Conservation (phyloP, 495 filamentous ascomycete genomes). For the Monascus purpureus region DNA sequence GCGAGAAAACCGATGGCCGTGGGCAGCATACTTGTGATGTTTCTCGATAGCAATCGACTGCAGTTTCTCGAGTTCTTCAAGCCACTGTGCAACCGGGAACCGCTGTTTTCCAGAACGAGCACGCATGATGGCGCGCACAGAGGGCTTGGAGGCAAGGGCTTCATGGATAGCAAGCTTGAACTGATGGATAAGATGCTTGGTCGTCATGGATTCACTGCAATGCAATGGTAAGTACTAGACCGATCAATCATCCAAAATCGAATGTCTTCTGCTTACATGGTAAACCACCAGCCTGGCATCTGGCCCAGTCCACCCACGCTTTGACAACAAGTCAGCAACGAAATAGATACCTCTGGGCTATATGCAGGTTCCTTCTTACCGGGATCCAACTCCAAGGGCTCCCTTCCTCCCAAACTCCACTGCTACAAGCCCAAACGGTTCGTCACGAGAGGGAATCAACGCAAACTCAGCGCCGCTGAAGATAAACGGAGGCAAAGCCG, state of each 20-base stretch:
- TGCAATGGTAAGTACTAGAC: background rate
- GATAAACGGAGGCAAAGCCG: slow-evolving; percentile 50
- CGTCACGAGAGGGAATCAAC: slow-evolving; percentile 56
- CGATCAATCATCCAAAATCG: background rate
- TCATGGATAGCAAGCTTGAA: slow-evolving; percentile 45
- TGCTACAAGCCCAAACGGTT: slow-evolving; percentile 59
- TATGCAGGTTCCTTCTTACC: too few species aligned
- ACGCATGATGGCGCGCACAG: slow-evolving; percentile 44
- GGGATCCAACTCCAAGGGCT: slow-evolving; percentile 50
- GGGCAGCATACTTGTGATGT: background rate
- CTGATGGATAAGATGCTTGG: slow-evolving; percentile 48
- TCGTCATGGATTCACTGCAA: slow-evolving; percentile 36
- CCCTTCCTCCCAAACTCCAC: slow-evolving; percentile 65
- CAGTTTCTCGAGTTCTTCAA: slow-evolving; percentile 36
- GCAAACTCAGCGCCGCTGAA: slow-evolving; percentile 64
- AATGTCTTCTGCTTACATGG: slow-evolving; percentile 22
- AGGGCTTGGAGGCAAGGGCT: slow-evolving; percentile 40
- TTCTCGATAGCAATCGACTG: slow-evolving; percentile 25
- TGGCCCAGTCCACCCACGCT: slow-evolving; percentile 44
- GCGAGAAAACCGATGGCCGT: slow-evolving; percentile 10
- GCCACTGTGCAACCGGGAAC: slow-evolving; percentile 49
- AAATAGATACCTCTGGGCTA: too few species aligned
- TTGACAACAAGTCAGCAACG: background rate
- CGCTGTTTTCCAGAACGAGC: slow-evolving; percentile 52
- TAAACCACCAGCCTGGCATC: slow-evolving; percentile 63